A percentile compares a stretch with the other conserved stretches of the same genome.
phyloP scores from a whole-genome alignment of 192 early-diverging fungal genomes.

The Radiomyces spectabilis region DNA sequence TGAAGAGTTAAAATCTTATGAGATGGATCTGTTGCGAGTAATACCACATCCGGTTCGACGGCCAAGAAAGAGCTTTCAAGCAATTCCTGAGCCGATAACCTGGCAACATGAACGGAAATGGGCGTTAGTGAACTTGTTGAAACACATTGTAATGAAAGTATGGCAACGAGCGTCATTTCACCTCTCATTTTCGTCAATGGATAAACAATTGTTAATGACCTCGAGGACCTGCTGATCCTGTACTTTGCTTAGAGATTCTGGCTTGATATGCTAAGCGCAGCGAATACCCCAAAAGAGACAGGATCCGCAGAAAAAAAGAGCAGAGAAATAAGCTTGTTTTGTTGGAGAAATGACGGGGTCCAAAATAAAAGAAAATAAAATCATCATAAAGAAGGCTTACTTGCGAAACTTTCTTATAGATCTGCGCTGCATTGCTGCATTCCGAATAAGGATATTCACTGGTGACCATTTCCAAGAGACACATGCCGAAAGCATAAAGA shows the following conservation, averaged over 20 bases:
- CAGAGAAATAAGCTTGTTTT: background rate
- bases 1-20: constrained; percentile 60
- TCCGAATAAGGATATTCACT: constrained; percentile 75
- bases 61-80: constrained; percentile 65
- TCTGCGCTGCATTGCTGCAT: constrained; percentile 73
- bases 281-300: no score
- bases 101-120: no score
- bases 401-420: constrained; percentile 69
- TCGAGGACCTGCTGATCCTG: constrained; percentile 53
- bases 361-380: background rate
- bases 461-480: constrained; percentile 73
- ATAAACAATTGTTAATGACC: constrained; percentile 56
- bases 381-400: constrained; percentile 16
- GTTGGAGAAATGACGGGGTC: constrained; percentile 1
- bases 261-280: constrained; percentile 68
- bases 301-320: no score
- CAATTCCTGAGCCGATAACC: constrained; percentile 61
- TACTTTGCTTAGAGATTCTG: constrained; percentile 57
- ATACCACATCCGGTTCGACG: constrained; percentile 66
- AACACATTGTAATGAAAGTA: background rate
- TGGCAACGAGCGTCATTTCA: background rate
- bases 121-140: background rate
- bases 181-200: constrained; percentile 57
- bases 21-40: constrained; percentile 45
- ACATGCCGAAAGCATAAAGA: constrained; percentile 81